Evolutionary conservation across 2,329 filamentous ascomycete species (phyloP).

Genomic region (Waltergamsia citrina): DNA sequence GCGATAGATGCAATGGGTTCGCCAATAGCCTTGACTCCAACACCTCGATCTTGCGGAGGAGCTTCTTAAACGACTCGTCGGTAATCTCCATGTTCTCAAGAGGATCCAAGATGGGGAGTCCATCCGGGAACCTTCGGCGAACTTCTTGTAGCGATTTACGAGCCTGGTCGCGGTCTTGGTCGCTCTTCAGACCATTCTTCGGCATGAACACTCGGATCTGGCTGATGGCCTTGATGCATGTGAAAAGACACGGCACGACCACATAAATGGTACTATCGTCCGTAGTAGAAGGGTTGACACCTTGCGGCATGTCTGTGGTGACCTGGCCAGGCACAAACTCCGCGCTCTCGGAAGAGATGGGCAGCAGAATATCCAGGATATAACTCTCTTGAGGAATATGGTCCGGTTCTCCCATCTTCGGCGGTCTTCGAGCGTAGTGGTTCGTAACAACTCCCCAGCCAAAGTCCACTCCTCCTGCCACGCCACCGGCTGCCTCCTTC

Average conservation of each 20-base stretch:
- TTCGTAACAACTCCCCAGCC: constrained; percentile 90
- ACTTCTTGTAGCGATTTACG: constrained; percentile 70
- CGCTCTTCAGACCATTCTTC: constrained; percentile 56
- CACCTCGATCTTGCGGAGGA: constrained; percentile 92
- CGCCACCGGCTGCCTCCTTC: constrained; percentile 30
- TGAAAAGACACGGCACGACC: constrained; percentile 70
- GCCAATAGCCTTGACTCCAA: constrained; percentile 81
- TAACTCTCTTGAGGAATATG: constrained; percentile 67
- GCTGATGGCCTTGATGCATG: constrained; percentile 74
- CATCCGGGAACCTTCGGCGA: constrained; percentile 82
- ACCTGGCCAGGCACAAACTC: constrained; percentile 28
- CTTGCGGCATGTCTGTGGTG: constrained; percentile 44
- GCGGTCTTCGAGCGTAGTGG: constrained; percentile 53
- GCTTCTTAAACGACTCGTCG: constrained; percentile 87
- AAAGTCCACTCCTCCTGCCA: constrained; percentile 52
- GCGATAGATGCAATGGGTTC: constrained; percentile 87
- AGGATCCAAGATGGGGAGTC: constrained; percentile 79
- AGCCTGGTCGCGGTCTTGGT: constrained; percentile 56
- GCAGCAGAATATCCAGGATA: constrained; percentile 74
- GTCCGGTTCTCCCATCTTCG: constrained; percentile 59
- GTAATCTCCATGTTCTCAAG: constrained; percentile 94
- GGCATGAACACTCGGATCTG: constrained; percentile 79
- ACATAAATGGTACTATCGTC: constrained; percentile 17
- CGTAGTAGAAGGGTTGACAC: constrained; percentile 32
- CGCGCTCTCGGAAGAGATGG: constrained; percentile 40